These are phyloP conservation scores for Fagopyrum esculentum DNA, from an alignment of 148 eudicot species.

Conservation along the genomic window DNA sequence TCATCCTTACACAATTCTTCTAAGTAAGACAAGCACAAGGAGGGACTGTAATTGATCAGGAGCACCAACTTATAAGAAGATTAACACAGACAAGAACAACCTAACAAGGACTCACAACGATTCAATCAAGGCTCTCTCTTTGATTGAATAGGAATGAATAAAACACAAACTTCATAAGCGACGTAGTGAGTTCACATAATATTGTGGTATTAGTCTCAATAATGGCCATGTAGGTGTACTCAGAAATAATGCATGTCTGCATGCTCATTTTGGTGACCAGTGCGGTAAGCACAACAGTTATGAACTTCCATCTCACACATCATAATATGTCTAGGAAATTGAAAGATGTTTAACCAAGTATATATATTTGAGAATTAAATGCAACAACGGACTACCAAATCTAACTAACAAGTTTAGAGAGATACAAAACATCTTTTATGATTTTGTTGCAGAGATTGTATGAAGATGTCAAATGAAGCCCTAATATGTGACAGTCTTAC, in stretches of 20 bases:
- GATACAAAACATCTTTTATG: not conserved
- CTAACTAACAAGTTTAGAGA: no score
- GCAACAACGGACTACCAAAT: not conserved
- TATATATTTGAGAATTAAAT: not conserved
- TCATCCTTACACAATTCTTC: no score
- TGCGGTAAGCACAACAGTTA: constrained; percentile 14
- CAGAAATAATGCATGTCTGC: constrained; percentile 46
- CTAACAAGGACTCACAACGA: no score
- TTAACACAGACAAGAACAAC: no score
- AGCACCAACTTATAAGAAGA: no score
- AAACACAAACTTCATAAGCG: no score
- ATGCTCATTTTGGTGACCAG: constrained; percentile 68
- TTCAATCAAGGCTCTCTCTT: not conserved
- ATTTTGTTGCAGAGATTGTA: not conserved
- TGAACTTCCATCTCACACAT: not conserved
- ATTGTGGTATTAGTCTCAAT: constrained; percentile 44
- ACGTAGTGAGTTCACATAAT: not conserved
- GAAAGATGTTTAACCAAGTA: not conserved
- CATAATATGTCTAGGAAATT: not conserved
- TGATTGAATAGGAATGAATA: no score
- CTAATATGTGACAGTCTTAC: constrained; percentile 19
- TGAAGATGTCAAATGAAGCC: not conserved
- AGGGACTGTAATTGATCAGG: no score
- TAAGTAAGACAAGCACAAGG: no score
- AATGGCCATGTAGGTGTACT: constrained; percentile 62